phyloP scores from a whole-genome alignment of 2,329 filamentous ascomycete genomes.

The Aspergillus caelatus region DNA sequence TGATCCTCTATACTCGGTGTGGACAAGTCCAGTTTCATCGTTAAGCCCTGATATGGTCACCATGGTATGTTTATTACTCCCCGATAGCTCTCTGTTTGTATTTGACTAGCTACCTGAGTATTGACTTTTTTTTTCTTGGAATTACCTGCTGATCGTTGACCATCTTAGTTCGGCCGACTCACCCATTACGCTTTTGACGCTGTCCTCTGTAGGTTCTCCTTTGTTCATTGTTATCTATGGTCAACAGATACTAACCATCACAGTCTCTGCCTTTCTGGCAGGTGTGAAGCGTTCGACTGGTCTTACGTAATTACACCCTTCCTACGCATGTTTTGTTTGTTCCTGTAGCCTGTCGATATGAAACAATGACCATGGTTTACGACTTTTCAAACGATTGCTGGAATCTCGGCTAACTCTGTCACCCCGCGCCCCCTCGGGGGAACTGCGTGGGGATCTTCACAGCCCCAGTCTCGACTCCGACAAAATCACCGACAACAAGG shows the following conservation, averaged over 20 bases:
- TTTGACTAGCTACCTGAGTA: background rate
- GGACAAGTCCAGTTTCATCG: background rate
- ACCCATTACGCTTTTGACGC: slow-evolving; percentile 97
- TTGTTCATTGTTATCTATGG: slow-evolving; percentile 7
- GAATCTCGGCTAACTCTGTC: slow-evolving; percentile 29
- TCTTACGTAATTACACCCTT: slow-evolving; percentile 76
- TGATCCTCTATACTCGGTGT: background rate
- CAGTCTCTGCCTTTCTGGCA: slow-evolving; percentile 93
- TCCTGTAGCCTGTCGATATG: background rate
- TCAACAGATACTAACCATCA: background rate
- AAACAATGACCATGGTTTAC: background rate
- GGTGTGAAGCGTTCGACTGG: slow-evolving; percentile 97
- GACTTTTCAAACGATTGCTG: background rate
- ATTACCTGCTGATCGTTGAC: slow-evolving; percentile 1
- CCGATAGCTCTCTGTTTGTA: background rate
- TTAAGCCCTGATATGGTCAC: background rate
- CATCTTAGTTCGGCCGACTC: slow-evolving; percentile 78
- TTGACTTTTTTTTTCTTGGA: background rate
- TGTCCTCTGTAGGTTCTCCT: slow-evolving; percentile 71
- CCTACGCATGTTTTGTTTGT: slow-evolving; percentile 17
- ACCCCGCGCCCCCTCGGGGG: slow-evolving; percentile 29
- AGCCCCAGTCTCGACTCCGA: slow-evolving; percentile 82
- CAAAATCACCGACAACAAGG: slow-evolving; percentile 78
- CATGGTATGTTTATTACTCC: slow-evolving; percentile 13
- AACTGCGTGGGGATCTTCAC: slow-evolving; percentile 35